These are phyloP conservation scores for Priceomyces carsonii DNA, from an alignment of 805 yeast genomes.

Conservation along the genomic window DNA sequence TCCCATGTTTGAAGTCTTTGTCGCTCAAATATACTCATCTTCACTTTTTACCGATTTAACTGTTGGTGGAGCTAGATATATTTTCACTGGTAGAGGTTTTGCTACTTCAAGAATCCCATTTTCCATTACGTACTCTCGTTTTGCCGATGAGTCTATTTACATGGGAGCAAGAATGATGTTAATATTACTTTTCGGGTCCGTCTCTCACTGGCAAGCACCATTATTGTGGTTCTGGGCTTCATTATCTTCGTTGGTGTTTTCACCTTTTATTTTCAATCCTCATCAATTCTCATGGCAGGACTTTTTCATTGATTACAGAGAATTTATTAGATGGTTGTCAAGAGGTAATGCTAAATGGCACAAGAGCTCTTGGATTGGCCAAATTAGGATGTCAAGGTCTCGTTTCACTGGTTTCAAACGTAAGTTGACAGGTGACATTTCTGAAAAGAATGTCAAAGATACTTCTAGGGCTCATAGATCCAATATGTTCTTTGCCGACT, in stretches of 20 bases:
- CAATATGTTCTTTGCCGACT: constrained; percentile 78
- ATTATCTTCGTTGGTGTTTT: constrained; percentile 78
- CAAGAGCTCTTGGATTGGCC: constrained; percentile 87
- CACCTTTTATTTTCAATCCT: constrained; percentile 96
- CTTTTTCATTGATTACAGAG: constrained; percentile 94
- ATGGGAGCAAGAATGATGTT: constrained; percentile 80
- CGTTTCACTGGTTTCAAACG: constrained; percentile 90
- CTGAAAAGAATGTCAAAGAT: constrained; percentile 71
- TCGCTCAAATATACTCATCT: constrained; percentile 73
- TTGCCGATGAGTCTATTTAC: constrained; percentile 78
- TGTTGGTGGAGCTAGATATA: constrained; percentile 79
- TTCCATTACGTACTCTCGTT: constrained; percentile 63
- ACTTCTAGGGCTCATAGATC: constrained; percentile 74
- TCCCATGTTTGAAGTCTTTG: constrained; percentile 78
- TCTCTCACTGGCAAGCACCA: constrained; percentile 89
- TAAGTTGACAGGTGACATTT: constrained; percentile 60
- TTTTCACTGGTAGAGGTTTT: constrained; percentile 81
- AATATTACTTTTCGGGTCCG: constrained; percentile 70
- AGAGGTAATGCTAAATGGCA: constrained; percentile 90
- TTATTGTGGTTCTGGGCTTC: constrained; percentile 98
- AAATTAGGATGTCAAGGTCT: constrained; percentile 77
- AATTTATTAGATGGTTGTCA: constrained; percentile 86
- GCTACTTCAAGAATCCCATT: constrained; percentile 74
- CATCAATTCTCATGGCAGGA: constrained; percentile 97
- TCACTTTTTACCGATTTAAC: constrained; percentile 67